Conservation (phyloP, 176 grass and related monocot species). For the Calamus simplicifolius region DNA sequence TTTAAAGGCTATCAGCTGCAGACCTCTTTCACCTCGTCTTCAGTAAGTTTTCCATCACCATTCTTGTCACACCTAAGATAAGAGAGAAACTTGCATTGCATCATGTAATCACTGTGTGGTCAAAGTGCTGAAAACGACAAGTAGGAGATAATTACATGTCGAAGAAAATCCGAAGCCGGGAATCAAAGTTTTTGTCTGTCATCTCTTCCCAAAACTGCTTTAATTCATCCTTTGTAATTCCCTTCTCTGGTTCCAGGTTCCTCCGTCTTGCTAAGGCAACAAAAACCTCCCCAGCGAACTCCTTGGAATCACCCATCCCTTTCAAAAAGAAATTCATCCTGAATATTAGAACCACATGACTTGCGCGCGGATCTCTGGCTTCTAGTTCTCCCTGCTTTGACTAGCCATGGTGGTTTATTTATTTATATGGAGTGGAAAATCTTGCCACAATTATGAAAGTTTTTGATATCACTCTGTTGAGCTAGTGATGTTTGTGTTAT, state of each 20-base stretch:
- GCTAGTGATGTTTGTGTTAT: too few species aligned
- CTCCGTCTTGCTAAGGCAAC: constrained; percentile 63
- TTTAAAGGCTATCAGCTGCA: neutral
- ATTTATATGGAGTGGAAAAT: too few species aligned
- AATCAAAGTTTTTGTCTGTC: constrained; percentile 96
- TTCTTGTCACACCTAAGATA: constrained; percentile 87
- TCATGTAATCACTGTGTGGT: neutral
- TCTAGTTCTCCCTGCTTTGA: too few species aligned
- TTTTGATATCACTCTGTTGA: too few species aligned
- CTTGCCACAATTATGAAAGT: too few species aligned
- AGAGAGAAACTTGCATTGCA: neutral
- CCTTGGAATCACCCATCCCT: constrained; percentile 96
- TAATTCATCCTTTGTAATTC: constrained; percentile 73
- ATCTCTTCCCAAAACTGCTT: constrained; percentile 97
- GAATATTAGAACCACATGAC: constrained; percentile 1
- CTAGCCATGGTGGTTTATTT: neutral
- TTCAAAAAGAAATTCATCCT: neutral
- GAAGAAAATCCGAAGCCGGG: constrained; percentile 87
- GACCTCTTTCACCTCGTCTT: constrained; percentile 97
- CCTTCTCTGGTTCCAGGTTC: constrained; percentile 41
- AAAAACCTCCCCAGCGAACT: constrained; percentile 84
- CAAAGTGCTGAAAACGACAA: neutral
- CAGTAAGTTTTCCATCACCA: constrained; percentile 89
- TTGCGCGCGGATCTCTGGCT: neutral
- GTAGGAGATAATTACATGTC: constrained; percentile 60